Percentiles rank a stretch among this genome's conserved stretches.
These are phyloP conservation scores for Cytospora chrysosperma DNA, from an alignment of 2,329 filamentous ascomycete genomes.

Conservation along the genomic window DNA sequence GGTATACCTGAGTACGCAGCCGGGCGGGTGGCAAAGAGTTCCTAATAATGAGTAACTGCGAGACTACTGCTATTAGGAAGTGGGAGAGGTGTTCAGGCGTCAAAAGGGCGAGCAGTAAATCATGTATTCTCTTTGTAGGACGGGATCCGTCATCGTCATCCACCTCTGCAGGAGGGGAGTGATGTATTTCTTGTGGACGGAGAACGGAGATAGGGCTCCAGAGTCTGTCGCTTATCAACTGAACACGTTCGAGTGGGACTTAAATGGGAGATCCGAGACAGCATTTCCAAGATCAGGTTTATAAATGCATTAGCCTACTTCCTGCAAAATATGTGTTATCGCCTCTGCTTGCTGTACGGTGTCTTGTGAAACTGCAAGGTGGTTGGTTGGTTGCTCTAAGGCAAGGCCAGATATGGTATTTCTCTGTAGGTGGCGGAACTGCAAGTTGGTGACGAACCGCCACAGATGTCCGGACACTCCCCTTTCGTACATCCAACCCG, in stretches of 20 bases:
- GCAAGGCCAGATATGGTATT: too few species aligned
- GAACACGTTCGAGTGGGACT: conserved; percentile 2
- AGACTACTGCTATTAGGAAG: conserved; percentile 1
- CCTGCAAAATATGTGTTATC: neutral
- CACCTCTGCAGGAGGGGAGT: conserved; percentile 3
- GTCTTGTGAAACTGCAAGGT: neutral
- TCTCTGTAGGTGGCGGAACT: too few species aligned
- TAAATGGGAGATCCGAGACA: neutral
- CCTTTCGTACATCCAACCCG: neutral
- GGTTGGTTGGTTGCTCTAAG: too few species aligned
- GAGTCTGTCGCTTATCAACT: conserved; percentile 23
- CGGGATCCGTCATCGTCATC: conserved; percentile 2
- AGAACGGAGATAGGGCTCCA: conserved; percentile 4
- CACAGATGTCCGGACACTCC: neutral
- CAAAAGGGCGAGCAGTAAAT: conserved; percentile 13
- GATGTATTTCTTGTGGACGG: conserved; percentile 2
- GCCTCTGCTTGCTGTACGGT: neutral
- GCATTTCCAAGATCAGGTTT: neutral
- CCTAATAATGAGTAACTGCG: conserved; percentile 4
- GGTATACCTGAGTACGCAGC: neutral
- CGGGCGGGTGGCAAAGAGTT: neutral
- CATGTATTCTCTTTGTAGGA: conserved; percentile 18
- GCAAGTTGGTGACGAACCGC: neutral
- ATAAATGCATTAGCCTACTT: conserved; percentile 3
- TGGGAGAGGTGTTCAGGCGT: conserved; percentile 22